Conservation (phyloP, 768 basidiomycete species). For the Lyophyllum semitale region DNA sequence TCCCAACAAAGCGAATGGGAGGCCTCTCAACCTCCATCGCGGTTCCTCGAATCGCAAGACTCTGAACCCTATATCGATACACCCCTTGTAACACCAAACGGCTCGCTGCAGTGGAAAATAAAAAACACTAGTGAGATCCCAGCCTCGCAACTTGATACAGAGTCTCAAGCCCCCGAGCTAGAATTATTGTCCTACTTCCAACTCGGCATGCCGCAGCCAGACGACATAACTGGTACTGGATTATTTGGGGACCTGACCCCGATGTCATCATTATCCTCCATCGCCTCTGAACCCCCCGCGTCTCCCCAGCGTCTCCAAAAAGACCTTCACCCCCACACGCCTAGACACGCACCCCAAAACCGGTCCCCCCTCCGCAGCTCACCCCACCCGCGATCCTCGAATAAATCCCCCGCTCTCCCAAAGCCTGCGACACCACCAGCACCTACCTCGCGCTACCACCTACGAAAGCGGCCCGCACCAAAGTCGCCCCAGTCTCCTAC, state of each 20-base stretch:
- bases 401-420: conserved; percentile 14
- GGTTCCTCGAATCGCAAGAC: conserved; percentile 41
- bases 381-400: conserved; percentile 10
- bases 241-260: conserved; percentile 13
- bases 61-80: conserved; percentile 49
- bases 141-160: conserved; percentile 37
- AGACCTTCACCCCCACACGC: conserved; percentile 7
- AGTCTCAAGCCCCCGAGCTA: conserved; percentile 25
- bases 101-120: conserved; percentile 47
- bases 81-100: conserved; percentile 56
- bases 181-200: conserved; percentile 39
- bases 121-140: conserved; percentile 32
- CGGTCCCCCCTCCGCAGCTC: conserved; percentile 9
- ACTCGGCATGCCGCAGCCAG: conserved; percentile 29
- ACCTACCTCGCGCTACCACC: conserved; percentile 29
- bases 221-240: conserved; percentile 12
- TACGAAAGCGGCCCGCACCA: conserved; percentile 33
- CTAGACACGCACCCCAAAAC: neutral
- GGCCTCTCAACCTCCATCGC: conserved; percentile 29
- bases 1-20: conserved; percentile 24
- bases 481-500: conserved; percentile 18
- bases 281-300: conserved; percentile 15
- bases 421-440: conserved; percentile 11
- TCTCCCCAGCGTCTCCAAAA: neutral
- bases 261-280: conserved; percentile 20